Conservation (phyloP, 441 rosid genomes). For the Populus hybrid region DNA sequence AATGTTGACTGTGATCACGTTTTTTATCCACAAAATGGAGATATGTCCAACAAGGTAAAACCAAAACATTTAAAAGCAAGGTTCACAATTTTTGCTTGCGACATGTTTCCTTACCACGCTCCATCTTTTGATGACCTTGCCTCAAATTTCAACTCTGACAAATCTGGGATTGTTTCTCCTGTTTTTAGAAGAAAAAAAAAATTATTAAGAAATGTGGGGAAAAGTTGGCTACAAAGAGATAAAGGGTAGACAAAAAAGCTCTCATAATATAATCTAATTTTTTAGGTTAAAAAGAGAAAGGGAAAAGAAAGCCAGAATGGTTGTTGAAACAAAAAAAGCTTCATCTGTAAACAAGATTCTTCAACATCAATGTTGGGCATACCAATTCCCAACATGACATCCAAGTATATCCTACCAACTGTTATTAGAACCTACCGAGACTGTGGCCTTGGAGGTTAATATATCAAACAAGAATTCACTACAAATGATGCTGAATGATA, state of each 20-base stretch:
- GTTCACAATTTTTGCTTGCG: not conserved
- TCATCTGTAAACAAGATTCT: not conserved
- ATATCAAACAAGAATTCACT: not conserved
- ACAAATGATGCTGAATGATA: not conserved
- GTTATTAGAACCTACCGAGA: not conserved
- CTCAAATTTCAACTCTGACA: constrained; percentile 52
- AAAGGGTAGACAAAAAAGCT: not conserved
- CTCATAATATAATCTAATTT: not conserved
- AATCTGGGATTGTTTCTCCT: constrained; percentile 36
- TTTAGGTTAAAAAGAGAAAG: not conserved
- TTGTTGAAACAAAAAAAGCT: not conserved
- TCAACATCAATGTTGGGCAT: not conserved
- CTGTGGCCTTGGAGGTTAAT: not conserved
- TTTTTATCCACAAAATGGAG: not conserved
- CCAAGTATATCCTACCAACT: not conserved
- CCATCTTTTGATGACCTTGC: constrained; percentile 69
- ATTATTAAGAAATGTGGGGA: not conserved
- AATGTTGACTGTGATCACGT: no score
- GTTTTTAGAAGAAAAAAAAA: not conserved
- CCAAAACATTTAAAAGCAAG: not conserved
- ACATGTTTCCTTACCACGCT: constrained; percentile 52
- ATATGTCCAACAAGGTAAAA: not conserved
- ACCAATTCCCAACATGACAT: not conserved
- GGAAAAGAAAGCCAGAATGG: not conserved
- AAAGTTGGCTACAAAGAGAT: not conserved